Conservation (phyloP, 2,329 filamentous ascomycete species). For the Aphanoascus verrucosus region DNA sequence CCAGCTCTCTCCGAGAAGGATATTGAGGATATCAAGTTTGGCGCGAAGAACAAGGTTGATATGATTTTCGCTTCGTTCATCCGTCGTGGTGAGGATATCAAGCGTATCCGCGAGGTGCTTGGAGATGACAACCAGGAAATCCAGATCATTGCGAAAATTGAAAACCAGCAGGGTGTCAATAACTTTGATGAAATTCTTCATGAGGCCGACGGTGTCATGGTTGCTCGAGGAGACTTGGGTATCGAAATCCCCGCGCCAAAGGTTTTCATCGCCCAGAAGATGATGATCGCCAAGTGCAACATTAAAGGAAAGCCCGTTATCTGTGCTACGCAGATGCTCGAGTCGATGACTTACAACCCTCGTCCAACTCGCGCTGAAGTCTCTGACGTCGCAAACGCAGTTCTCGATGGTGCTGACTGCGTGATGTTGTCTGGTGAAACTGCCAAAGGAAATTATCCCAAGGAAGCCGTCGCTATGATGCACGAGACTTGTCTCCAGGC, state of each 20-base stretch:
- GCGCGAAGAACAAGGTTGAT: conserved; percentile 97
- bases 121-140: conserved; percentile 89
- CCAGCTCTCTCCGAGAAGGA: conserved; percentile 97
- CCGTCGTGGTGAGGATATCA: conserved; percentile 85
- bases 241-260: conserved; percentile 98
- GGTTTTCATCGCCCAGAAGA: conserved; percentile 99
- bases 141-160: conserved; percentile 99
- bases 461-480: conserved; percentile 93
- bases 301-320: conserved; percentile 97
- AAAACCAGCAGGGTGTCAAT: conserved; percentile 99
- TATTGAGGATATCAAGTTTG: conserved; percentile 83
- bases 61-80: conserved; percentile 99
- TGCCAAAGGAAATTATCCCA: conserved; percentile 91
- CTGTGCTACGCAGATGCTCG: conserved; percentile 98
- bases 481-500: conserved; percentile 93
- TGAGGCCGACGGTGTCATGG: conserved; percentile 98
- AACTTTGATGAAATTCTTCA: conserved; percentile 96
- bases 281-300: conserved; percentile 99
- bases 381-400: conserved; percentile 94
- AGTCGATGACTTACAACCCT: conserved; percentile 99
- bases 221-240: conserved; percentile 93
- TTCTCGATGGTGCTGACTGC: conserved; percentile 95
- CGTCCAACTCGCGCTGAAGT: conserved; percentile 96
- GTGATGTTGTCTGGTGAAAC: conserved; percentile 99
- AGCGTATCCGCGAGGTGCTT: conserved; percentile 79